phyloP scores from a whole-genome alignment of 169 alveolate genomes.

The Prorocentrum cordatum region DNA sequence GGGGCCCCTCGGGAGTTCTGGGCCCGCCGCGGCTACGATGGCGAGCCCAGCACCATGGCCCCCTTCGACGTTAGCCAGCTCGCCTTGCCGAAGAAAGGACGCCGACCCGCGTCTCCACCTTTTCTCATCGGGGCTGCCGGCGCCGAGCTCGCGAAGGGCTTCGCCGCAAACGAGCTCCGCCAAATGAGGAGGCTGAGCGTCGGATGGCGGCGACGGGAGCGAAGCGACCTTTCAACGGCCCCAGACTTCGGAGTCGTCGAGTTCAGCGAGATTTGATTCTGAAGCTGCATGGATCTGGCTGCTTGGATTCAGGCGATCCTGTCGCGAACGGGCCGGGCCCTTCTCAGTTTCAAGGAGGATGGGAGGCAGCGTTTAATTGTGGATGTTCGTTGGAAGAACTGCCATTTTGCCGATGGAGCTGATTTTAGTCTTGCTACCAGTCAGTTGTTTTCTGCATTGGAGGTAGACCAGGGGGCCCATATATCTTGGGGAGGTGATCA shows the following conservation, averaged over 20 bases:
- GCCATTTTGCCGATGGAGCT: not conserved
- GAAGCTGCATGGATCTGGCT: not conserved
- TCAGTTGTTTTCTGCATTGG: not conserved
- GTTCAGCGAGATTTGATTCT: not conserved
- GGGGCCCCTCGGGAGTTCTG: conserved; percentile 18
- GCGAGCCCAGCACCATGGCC: not conserved
- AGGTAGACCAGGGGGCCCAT: not conserved
- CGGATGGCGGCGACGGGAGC: not conserved
- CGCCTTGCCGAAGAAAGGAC: not conserved
- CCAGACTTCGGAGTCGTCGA: not conserved
- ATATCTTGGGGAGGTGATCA: not conserved
- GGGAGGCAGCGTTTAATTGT: not conserved
- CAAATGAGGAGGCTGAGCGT: not conserved
- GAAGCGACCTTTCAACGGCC: not conserved
- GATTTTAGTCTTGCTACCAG: not conserved
- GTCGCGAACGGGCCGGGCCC: not conserved
- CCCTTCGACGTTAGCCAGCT: not conserved
- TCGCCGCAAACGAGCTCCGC: not conserved
- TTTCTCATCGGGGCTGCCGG: not conserved
- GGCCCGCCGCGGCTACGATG: not conserved
- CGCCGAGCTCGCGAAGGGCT: not conserved
- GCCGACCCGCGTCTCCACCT: not conserved
- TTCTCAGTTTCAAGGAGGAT: not conserved
- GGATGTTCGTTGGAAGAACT: not conserved
- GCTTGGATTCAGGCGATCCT: not conserved